These are phyloP conservation scores for Rhodomyrtus psidioides DNA, from an alignment of 441 rosid species.

Conservation along the genomic window DNA sequence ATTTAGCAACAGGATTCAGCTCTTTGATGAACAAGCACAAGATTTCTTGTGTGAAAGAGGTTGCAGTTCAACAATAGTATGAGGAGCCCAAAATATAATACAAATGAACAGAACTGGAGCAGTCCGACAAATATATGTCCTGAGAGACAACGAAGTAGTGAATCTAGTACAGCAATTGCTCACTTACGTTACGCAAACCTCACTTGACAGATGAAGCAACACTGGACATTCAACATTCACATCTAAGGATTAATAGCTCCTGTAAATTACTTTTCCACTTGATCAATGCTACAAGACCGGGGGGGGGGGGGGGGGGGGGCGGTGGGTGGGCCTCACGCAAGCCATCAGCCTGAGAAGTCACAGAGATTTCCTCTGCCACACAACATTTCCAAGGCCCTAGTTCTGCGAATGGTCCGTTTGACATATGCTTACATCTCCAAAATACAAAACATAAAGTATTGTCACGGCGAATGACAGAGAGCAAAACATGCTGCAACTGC, in stretches of 20 bases:
- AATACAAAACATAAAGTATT: not conserved
- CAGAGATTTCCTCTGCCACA: not conserved
- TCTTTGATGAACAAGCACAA: not conserved
- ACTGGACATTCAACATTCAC: not conserved
- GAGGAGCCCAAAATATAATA: not conserved
- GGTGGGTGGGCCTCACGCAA: not conserved
- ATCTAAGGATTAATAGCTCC: not conserved
- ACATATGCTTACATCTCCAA: not conserved
- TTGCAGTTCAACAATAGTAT: not conserved
- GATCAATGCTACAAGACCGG: not conserved
- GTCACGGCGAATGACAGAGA: not conserved
- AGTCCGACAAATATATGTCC: not conserved
- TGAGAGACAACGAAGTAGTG: not conserved
- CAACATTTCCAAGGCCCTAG: not conserved
- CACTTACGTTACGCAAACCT: not conserved
- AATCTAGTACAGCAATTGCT: not conserved
- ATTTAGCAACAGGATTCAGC: not conserved
- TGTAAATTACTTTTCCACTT: not conserved
- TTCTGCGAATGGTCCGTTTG: not conserved
- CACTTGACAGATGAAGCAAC: not conserved
- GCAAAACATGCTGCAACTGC: not conserved
- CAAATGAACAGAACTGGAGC: not conserved
- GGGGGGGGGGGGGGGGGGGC: too few relatives aligned
- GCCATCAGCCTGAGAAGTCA: not conserved
- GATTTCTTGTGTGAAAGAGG: not conserved